These are phyloP conservation scores for Prototheca cutis DNA, from an alignment of 163 green algal genomes.

Conservation along the genomic window DNA sequence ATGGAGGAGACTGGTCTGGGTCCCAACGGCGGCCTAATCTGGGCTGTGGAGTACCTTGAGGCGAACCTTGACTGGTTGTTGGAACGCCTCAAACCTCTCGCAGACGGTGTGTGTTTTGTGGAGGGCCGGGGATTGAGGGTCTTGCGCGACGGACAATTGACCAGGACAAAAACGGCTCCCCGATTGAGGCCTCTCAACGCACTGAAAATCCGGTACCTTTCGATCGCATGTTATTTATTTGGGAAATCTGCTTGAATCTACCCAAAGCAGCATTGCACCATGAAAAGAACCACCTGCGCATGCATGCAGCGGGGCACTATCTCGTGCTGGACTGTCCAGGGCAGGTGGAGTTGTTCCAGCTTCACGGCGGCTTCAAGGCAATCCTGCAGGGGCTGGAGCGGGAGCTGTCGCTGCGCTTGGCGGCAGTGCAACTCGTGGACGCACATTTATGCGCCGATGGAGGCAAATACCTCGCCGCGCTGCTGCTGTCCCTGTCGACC, in stretches of 20 bases:
- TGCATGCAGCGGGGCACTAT: slow-evolving; percentile 41
- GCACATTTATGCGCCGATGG: slow-evolving; percentile 81
- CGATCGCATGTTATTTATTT: too few species aligned
- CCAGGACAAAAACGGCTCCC: too few species aligned
- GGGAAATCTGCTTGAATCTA: too few species aligned
- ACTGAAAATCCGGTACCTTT: too few species aligned
- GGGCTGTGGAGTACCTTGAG: slow-evolving; percentile 85
- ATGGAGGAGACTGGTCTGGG: slow-evolving; percentile 71
- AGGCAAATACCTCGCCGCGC: slow-evolving; percentile 72
- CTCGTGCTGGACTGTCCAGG: slow-evolving; percentile 54
- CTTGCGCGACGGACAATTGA: too few species aligned
- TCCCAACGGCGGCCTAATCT: slow-evolving; percentile 90
- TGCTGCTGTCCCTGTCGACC: slow-evolving; percentile 75
- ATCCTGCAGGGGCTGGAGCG: slow-evolving; percentile 43
- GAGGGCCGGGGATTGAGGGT: too few species aligned
- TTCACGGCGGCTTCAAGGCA: slow-evolving; percentile 57
- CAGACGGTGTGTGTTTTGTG: not conserved
- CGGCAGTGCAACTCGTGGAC: slow-evolving; percentile 82
- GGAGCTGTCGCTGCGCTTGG: slow-evolving; percentile 44
- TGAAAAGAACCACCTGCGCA: too few species aligned
- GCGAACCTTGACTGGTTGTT: slow-evolving; percentile 91
- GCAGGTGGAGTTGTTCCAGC: slow-evolving; percentile 64
- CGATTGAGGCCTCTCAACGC: too few species aligned
- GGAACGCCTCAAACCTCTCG: slow-evolving; percentile 60
- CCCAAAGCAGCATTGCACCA: too few species aligned